Evolutionary conservation across 805 yeast species (phyloP).

Genomic region (Ogataea nitratoaversa): DNA sequence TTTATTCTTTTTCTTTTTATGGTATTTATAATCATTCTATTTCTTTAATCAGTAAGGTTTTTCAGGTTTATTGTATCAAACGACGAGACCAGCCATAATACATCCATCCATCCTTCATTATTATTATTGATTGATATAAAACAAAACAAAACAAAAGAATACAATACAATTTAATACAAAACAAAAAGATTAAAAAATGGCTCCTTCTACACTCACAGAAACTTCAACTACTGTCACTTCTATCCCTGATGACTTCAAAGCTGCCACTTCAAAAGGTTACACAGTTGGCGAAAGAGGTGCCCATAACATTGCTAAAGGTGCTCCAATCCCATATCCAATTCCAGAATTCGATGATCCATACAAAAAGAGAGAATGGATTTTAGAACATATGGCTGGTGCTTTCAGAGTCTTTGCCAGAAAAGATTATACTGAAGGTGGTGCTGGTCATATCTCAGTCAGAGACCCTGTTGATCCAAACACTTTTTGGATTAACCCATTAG

Average conservation of each 20-base stretch:
- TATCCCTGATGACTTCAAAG: conserved; percentile 24
- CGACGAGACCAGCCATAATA: no score
- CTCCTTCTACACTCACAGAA: conserved; percentile 2
- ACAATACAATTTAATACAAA: not conserved
- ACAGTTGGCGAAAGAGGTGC: conserved; percentile 45
- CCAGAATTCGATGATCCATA: conserved; percentile 48
- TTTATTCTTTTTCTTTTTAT: conserved; percentile 3
- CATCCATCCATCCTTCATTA: no score
- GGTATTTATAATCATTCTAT: no score
- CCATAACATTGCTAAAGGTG: conserved; percentile 56
- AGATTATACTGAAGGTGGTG: conserved; percentile 71
- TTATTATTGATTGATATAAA: no score
- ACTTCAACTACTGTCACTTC: conserved; percentile 16
- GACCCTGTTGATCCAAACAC: conserved; percentile 79
- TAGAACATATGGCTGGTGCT: conserved; percentile 80
- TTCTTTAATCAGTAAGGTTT: no score
- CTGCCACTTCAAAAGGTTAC: conserved; percentile 39
- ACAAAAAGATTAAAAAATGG: conserved; percentile 8
- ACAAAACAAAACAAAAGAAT: no score
- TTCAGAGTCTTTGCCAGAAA: conserved; percentile 79
- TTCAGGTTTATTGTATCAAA: no score
- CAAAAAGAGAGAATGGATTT: conserved; percentile 49
- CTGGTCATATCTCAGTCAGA: conserved; percentile 83
- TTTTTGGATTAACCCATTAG: conserved; percentile 88
- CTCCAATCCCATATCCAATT: conserved; percentile 43